Percentiles rank a stretch among this genome's conserved stretches.
These are phyloP conservation scores for Citrus unshiu DNA, from an alignment of 345 rosid species.

Conservation along the genomic window DNA sequence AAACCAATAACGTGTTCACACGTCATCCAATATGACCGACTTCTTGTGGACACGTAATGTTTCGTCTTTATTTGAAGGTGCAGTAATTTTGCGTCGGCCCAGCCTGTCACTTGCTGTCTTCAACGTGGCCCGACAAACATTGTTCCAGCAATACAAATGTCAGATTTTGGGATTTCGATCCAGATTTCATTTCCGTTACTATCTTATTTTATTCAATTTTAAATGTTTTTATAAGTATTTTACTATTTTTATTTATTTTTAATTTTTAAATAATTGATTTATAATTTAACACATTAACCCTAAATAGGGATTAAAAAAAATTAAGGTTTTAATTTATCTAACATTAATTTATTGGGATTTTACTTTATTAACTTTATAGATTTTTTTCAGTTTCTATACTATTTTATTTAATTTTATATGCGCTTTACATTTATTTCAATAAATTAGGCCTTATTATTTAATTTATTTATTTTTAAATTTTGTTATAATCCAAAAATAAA, in stretches of 20 bases:
- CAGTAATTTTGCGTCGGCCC: background rate
- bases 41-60: background rate
- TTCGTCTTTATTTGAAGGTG: background rate
- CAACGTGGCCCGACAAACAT: background rate
- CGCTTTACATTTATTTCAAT: no score
- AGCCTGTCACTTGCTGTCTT: slow-evolving; percentile 6
- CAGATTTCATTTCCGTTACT: background rate
- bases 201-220: background rate
- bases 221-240: background rate
- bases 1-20: background rate
- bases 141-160: background rate
- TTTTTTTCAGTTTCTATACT: no score
- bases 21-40: background rate
- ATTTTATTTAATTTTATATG: no score
- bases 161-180: background rate
- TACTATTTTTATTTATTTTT: background rate
- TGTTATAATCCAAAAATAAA: no score
- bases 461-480: no score
- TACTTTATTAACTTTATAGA: no score
- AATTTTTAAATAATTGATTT: no score
- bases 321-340: no score
- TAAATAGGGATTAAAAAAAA: no score
- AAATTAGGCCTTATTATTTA: no score
- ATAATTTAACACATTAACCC: no score
- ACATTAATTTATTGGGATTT: no score